Base-by-base conservation (phyloP, 768 basidiomycete genomes). In the Termitomyces sp. region DNA sequence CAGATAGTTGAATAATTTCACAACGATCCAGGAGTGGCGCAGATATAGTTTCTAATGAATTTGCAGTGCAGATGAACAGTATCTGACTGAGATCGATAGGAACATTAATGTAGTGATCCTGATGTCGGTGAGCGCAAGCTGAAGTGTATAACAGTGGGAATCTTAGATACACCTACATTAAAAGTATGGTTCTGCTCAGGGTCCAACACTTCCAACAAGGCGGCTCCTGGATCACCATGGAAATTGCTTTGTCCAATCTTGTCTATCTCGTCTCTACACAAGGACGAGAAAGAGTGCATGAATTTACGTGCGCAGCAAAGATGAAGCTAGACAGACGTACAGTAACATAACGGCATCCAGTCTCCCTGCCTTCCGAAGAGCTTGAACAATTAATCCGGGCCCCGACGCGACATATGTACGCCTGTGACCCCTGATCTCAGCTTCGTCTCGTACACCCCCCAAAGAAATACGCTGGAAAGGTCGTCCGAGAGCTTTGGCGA, bases 381-480 rank as follows among this genome's bases (percentile, higher is more conserved):
- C 92, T 69, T 94, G 92, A 2, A 94, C 89, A 48, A 97, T 88
- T 53, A 89, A 70, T 3, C 91, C 91, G 0, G 91, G 91, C 0
- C 90, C 88, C 54, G 87, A 89, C 18, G 90, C 92, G n/a, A 94
- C 93, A 65, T 97, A 98, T 24, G 95, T 98, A 54, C 94, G 78
- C 53, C 77, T 64, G 58, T 79, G 78, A 18, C 78, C 78, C 54
- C 77, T 67, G 54, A 80, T 80, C 59, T 80, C 67, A 80, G 92
- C 94, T 70, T 98, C 95, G 65, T 98, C 94, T 3, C 94, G 80
- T 8, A 97, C 92, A 32, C 95, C 94, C 12, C 94, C 94, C 0
- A 97, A 80, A 1, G 92, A 88, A 61, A 97, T 94, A 12, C 94
- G 85, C 64, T 96, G 89, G 80, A 96, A 97, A 2, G 93, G 92